Percentiles rank a stretch among this genome's conserved stretches.
phyloP scores from a whole-genome alignment of 164 flowering plant species.

The Aristolochia contorta region DNA sequence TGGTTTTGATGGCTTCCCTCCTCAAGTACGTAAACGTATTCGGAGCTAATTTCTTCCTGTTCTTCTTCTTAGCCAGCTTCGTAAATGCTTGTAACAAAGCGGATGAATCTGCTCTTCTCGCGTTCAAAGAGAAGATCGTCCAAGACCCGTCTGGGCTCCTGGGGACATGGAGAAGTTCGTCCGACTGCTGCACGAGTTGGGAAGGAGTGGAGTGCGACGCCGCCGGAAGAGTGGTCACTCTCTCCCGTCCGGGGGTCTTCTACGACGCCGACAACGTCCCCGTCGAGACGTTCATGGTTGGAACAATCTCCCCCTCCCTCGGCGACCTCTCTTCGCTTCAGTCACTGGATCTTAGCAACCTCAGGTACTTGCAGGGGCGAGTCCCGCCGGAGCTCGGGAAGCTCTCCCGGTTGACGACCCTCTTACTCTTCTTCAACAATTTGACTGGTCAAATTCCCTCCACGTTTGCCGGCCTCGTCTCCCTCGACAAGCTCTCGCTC shows the following conservation, averaged over 20 bases:
- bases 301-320: slow-evolving; percentile 50
- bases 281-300: slow-evolving; percentile 42
- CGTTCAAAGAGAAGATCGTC: slow-evolving; percentile 45
- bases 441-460: slow-evolving; percentile 47
- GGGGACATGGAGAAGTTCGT: slow-evolving; percentile 32
- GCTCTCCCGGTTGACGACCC: slow-evolving; percentile 24
- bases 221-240: slow-evolving; percentile 37
- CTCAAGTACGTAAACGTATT: background rate
- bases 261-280: slow-evolving; percentile 26
- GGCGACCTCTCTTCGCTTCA: slow-evolving; percentile 37
- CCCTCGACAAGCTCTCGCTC: slow-evolving; percentile 34
- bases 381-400: slow-evolving; percentile 51
- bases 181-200: slow-evolving; percentile 58
- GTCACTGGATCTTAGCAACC: slow-evolving; percentile 46
- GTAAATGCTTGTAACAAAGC: slow-evolving; percentile 26
- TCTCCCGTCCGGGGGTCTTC: slow-evolving; percentile 45
- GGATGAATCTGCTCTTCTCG: slow-evolving; percentile 44
- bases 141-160: slow-evolving; percentile 39
- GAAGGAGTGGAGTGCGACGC: slow-evolving; percentile 44
- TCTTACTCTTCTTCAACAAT: slow-evolving; percentile 37
- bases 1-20: too few relatives aligned
- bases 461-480: slow-evolving; percentile 23
- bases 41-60: background rate
- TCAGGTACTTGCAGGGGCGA: slow-evolving; percentile 38
- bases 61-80: slow-evolving; percentile 9